Conservation (phyloP, 768 basidiomycete species). For the Rhizopogon vulgaris region DNA sequence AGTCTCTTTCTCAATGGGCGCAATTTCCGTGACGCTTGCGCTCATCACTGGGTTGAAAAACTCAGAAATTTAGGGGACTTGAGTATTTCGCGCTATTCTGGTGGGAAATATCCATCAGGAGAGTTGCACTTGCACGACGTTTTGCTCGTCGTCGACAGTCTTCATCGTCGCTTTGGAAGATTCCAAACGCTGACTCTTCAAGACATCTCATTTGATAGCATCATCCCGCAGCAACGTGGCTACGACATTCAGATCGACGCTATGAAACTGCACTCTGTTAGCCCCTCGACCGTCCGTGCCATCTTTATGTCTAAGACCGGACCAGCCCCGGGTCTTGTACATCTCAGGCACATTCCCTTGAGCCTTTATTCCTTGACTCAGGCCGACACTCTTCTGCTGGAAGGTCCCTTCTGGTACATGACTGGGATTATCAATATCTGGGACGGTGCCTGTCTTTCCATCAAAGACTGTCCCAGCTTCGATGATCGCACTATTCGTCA, state of each 20-base stretch:
- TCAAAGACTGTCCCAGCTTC: background rate
- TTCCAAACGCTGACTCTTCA: background rate
- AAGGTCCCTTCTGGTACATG: background rate
- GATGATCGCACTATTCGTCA: background rate
- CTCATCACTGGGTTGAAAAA: background rate
- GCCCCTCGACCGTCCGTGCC: conserved; percentile 27
- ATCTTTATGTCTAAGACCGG: conserved; percentile 51
- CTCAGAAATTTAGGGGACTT: background rate
- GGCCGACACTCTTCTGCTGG: background rate
- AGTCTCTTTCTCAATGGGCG: conserved; percentile 3
- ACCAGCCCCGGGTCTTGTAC: conserved; percentile 28
- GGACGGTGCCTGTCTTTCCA: background rate
- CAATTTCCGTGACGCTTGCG: conserved; percentile 2
- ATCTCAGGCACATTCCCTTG: background rate
- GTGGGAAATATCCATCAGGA: background rate
- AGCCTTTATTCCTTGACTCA: background rate
- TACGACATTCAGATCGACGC: conserved; percentile 5
- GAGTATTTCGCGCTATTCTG: background rate
- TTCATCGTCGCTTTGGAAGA: background rate
- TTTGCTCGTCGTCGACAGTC: background rate
- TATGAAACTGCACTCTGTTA: background rate
- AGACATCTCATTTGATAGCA: background rate
- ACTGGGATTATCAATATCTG: background rate
- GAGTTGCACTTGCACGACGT: background rate
- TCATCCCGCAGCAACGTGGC: background rate